A percentile compares a stretch with the other conserved stretches of the same genome.
Evolutionary conservation across 2,329 filamentous ascomycete species (phyloP).

Genomic region (Neopestalotiopsis rosae): DNA sequence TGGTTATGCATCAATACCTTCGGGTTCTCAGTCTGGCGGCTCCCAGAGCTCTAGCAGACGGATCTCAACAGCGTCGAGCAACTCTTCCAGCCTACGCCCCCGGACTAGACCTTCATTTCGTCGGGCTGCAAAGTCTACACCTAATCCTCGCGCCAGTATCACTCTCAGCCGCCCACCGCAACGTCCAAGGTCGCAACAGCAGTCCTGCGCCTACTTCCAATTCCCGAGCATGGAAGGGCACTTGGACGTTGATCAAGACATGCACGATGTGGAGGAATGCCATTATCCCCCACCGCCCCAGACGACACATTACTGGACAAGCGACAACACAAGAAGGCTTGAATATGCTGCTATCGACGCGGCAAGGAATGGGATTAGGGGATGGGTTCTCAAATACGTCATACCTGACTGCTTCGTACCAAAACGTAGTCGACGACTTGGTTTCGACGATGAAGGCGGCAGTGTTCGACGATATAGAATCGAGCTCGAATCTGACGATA

Average conservation of each 20-base stretch:
- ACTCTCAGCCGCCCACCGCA: constrained; percentile 30
- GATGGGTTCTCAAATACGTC: constrained; percentile 62
- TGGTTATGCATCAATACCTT: constrained; percentile 59
- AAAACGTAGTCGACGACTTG: constrained; percentile 50
- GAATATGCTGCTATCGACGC: constrained; percentile 73
- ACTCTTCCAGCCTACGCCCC: constrained; percentile 37
- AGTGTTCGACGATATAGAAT: constrained; percentile 68
- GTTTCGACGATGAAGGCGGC: constrained; percentile 67
- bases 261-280: constrained; percentile 25
- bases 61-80: constrained; percentile 34
- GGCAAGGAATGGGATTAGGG: constrained; percentile 62
- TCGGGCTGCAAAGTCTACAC: constrained; percentile 45
- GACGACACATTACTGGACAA: constrained; percentile 72
- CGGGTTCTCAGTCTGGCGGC: constrained; percentile 43
- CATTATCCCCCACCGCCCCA: constrained; percentile 54
- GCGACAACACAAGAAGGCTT: constrained; percentile 63
- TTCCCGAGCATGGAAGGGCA: constrained; percentile 51
- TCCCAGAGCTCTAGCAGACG: constrained; percentile 39
- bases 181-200: constrained; percentile 28
- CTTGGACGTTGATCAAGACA: constrained; percentile 21
- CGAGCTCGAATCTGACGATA: constrained; percentile 56
- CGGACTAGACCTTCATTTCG: constrained; percentile 48
- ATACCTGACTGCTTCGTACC: constrained; percentile 67
- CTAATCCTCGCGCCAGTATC: constrained; percentile 28
- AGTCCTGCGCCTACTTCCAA: constrained; percentile 51